These are phyloP conservation scores for Panicum virgatum DNA, from an alignment of 202 grass and related monocot species.

Conservation along the genomic window DNA sequence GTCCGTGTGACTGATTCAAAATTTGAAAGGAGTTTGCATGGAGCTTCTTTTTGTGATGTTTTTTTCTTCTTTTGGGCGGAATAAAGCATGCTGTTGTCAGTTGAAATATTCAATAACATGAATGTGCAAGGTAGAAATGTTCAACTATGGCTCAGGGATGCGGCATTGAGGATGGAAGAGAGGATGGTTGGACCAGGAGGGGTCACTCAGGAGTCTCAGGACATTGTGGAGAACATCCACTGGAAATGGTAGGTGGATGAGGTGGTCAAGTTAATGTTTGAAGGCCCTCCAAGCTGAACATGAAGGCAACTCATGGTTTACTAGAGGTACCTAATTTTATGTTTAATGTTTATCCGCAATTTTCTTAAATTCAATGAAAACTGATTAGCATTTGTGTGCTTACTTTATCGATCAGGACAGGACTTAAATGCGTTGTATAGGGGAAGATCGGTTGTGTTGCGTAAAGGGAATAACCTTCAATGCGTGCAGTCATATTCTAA, in stretches of 20 bases:
- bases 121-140: conserved; percentile 9
- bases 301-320: conserved; percentile 77
- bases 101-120: background rate
- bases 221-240: conserved; percentile 70
- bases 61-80: background rate
- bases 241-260: conserved; percentile 72
- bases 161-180: conserved; percentile 79
- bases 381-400: conserved; percentile 23
- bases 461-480: conserved; percentile 64
- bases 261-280: conserved; percentile 82
- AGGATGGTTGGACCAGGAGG: conserved; percentile 84
- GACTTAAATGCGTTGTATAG: conserved; percentile 73
- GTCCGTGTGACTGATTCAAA: conserved; percentile 4
- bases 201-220: conserved; percentile 50
- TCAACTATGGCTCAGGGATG: conserved; percentile 55
- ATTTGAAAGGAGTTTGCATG: background rate
- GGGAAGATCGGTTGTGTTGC: conserved; percentile 73
- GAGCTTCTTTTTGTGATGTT: background rate
- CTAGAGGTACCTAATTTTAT: conserved; percentile 61
- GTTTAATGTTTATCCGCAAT: background rate
- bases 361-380: background rate
- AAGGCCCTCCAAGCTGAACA: conserved; percentile 78
- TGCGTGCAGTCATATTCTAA: conserved; percentile 71
- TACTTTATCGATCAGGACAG: conserved; percentile 56
- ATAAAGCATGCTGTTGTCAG: background rate